These are phyloP conservation scores for Apiospora arundinis DNA, from an alignment of 2,329 filamentous ascomycete species.

Conservation along the genomic window DNA sequence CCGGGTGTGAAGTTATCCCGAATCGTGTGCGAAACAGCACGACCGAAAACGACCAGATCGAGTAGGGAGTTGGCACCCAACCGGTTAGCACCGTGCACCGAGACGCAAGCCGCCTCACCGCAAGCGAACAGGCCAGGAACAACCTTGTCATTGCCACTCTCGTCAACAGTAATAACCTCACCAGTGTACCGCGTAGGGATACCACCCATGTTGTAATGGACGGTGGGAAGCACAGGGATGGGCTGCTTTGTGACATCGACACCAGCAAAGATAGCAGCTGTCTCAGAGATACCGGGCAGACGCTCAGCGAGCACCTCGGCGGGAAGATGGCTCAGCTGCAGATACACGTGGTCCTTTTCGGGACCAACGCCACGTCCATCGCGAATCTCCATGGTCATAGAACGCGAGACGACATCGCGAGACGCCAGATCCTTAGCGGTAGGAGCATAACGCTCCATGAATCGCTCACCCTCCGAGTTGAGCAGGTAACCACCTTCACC, in stretches of 20 bases:
- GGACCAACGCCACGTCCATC: constrained; percentile 96
- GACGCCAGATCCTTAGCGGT: constrained; percentile 97
- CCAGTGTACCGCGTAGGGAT: constrained; percentile 98
- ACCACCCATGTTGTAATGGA: constrained; percentile 99
- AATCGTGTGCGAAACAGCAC: constrained; percentile 96
- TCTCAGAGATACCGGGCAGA: constrained; percentile 98
- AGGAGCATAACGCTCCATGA: constrained; percentile 98
- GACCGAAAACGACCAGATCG: constrained; percentile 96
- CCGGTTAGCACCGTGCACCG: constrained; percentile 97
- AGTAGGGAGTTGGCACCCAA: constrained; percentile 98
- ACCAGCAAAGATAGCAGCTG: constrained; percentile 94
- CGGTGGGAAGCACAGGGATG: constrained; percentile 93
- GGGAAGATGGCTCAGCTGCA: constrained; percentile 95
- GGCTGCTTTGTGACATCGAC: constrained; percentile 97
- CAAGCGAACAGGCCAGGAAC: constrained; percentile 96
- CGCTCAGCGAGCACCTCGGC: constrained; percentile 92
- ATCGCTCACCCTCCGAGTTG: constrained; percentile 97
- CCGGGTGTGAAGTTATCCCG: constrained; percentile 92
- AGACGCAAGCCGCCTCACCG: constrained; percentile 96
- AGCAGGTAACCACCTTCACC: constrained; percentile 98
- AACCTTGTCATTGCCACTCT: constrained; percentile 86
- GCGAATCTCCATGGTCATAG: constrained; percentile 98
- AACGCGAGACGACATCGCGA: constrained; percentile 94
- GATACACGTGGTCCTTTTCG: constrained; percentile 98
- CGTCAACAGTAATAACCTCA: constrained; percentile 90